Percentiles rank a stretch among this genome's conserved stretches.
phyloP scores from a whole-genome alignment of 2,329 filamentous ascomycete species.

The Fusarium anthophilum region DNA sequence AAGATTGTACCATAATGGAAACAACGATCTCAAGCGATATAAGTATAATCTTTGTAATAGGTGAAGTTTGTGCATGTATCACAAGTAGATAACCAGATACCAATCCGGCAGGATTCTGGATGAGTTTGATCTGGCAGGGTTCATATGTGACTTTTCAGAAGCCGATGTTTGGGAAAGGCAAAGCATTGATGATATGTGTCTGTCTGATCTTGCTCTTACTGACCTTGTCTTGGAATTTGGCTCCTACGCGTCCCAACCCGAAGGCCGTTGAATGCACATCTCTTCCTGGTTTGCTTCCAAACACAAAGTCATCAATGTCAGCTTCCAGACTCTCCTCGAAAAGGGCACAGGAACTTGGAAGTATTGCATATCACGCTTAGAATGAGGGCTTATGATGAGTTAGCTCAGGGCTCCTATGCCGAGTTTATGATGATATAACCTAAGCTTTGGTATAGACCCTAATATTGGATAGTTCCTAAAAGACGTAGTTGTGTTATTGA shows the following conservation, averaged over 20 bases:
- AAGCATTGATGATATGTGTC: too few relatives aligned
- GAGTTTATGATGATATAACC: not conserved
- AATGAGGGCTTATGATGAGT: not conserved
- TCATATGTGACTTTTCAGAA: not conserved
- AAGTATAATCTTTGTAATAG: not conserved
- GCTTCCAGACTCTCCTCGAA: too few relatives aligned
- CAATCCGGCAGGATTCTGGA: not conserved
- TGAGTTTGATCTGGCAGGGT: not conserved
- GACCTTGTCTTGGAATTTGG: not conserved
- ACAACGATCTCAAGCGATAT: slow-evolving; percentile 24
- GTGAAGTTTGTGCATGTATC: not conserved
- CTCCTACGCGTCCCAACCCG: too few relatives aligned
- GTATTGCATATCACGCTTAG: too few relatives aligned
- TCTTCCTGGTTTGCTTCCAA: not conserved
- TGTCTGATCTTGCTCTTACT: not conserved
- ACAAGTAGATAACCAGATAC: not conserved
- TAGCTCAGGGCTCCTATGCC: not conserved
- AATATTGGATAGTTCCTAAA: too few relatives aligned
- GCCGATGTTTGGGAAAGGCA: not conserved
- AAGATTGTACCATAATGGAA: slow-evolving; percentile 46
- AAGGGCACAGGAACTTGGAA: not conserved
- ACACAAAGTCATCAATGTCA: too few relatives aligned
- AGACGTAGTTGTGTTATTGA: too few relatives aligned
- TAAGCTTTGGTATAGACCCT: not conserved
- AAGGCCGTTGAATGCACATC: not conserved